Conservation (phyloP, 2,329 filamentous ascomycete species). For the Xenoacremonium recifei region DNA sequence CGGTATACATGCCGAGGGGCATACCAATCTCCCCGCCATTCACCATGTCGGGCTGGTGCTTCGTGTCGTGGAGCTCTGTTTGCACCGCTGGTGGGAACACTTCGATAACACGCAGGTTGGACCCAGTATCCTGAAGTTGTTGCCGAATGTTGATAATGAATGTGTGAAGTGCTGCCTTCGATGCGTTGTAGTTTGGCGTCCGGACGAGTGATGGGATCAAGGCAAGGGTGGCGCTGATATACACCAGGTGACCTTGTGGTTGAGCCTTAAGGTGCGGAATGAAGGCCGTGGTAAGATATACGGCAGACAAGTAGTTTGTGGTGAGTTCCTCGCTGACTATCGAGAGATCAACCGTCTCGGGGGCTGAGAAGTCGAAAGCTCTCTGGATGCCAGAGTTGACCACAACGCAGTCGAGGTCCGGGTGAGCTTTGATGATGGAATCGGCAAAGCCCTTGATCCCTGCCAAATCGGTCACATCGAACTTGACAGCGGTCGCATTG, state of each 20-base stretch:
- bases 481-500: constrained; percentile 33
- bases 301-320: constrained; percentile 26
- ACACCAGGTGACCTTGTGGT: constrained; percentile 15
- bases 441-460: constrained; percentile 26
- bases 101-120: constrained; percentile 21
- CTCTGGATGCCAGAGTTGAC: constrained; percentile 58
- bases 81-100: constrained; percentile 29
- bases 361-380: constrained; percentile 29
- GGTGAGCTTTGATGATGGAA: constrained; percentile 10
- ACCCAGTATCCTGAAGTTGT: constrained; percentile 16
- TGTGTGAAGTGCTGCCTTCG: constrained; percentile 25
- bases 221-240: constrained; percentile 22
- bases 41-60: constrained; percentile 23
- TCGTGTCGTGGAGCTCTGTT: constrained; percentile 26
- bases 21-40: constrained; percentile 34
- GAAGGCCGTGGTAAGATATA: constrained; percentile 26
- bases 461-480: constrained; percentile 44
- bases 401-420: constrained; percentile 45
- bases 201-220: constrained; percentile 19
- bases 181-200: constrained; percentile 28
- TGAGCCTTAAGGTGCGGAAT: constrained; percentile 23
- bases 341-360: constrained; percentile 26
- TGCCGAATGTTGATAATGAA: constrained; percentile 22
- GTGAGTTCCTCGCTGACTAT: constrained; percentile 24
- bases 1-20: constrained; percentile 38